These are phyloP conservation scores for Ascochyta pisi DNA, from an alignment of 2,329 filamentous ascomycete species.

Conservation along the genomic window DNA sequence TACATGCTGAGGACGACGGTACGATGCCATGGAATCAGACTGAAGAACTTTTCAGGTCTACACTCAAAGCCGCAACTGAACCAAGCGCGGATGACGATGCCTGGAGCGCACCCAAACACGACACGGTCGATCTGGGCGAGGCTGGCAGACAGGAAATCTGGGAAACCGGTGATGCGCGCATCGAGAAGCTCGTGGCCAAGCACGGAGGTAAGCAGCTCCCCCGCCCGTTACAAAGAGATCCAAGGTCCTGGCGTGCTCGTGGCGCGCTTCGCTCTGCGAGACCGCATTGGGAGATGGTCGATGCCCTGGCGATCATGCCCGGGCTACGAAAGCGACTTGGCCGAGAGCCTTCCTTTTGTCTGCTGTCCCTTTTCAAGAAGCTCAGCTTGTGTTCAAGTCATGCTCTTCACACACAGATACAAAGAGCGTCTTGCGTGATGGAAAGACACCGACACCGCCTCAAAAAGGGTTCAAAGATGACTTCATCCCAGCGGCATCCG, in stretches of 20 bases:
- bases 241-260: conserved; percentile 13
- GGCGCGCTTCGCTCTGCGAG: conserved; percentile 15
- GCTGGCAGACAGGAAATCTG: conserved; percentile 44
- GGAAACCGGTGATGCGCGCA: conserved; percentile 30
- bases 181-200: conserved; percentile 46
- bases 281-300: conserved; percentile 10
- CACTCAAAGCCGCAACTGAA: conserved; percentile 33
- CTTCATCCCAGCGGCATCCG: conserved; percentile 16
- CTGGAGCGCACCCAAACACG: conserved; percentile 20
- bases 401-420: neutral
- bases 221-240: conserved; percentile 16
- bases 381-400: neutral
- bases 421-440: conserved; percentile 5
- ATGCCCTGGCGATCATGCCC: conserved; percentile 12
- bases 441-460: conserved; percentile 12
- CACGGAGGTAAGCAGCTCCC: conserved; percentile 42
- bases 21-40: conserved; percentile 48
- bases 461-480: conserved; percentile 9
- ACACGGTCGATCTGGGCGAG: conserved; percentile 42
- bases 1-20: conserved; percentile 44
- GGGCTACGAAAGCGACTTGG: neutral
- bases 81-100: conserved; percentile 19
- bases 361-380: neutral
- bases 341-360: neutral
- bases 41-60: conserved; percentile 40